Conservation (phyloP, 306 rosid genomes). For the Heteromeles arbutifolia region DNA sequence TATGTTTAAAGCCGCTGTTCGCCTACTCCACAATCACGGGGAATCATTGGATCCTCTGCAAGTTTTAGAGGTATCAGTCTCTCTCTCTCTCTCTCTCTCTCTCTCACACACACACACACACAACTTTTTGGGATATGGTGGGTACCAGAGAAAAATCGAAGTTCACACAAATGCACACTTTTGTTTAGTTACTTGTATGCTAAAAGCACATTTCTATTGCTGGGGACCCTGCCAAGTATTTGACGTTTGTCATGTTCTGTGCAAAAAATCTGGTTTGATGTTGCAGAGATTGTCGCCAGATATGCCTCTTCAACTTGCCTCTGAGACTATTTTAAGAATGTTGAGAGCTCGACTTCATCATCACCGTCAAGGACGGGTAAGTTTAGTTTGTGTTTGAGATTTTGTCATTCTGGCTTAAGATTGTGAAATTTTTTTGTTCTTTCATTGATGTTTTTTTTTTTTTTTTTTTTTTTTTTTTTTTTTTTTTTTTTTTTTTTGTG, state of each 20-base stretch:
- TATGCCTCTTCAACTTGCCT: conserved; percentile 97
- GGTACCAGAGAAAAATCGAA: not conserved
- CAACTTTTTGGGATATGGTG: not conserved
- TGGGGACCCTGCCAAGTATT: not conserved
- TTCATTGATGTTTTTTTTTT: too few relatives aligned
- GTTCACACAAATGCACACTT: not conserved
- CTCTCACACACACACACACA: not conserved
- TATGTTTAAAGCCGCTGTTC: conserved; percentile 97
- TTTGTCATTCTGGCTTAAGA: not conserved
- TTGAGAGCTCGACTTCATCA: conserved; percentile 93
- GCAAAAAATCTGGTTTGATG: conserved; percentile 16
- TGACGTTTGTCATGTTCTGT: not conserved
- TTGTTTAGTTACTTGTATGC: not conserved
- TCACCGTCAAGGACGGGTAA: conserved; percentile 85
- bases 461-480: too few relatives aligned
- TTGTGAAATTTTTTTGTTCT: not conserved
- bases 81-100: conserved; percentile 6
- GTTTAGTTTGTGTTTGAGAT: conserved; percentile 2
- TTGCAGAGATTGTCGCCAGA: conserved; percentile 81
- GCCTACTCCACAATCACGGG: conserved; percentile 97
- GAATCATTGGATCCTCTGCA: conserved; percentile 92
- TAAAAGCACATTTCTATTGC: not conserved
- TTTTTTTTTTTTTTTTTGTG: not conserved
- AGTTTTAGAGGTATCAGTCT: conserved; percentile 71
- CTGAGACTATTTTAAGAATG: conserved; percentile 85